A percentile compares a stretch with the other conserved stretches of the same genome.
Evolutionary conservation across 441 rosid species (phyloP).

Genomic region (Flueggea neowawraea): DNA sequence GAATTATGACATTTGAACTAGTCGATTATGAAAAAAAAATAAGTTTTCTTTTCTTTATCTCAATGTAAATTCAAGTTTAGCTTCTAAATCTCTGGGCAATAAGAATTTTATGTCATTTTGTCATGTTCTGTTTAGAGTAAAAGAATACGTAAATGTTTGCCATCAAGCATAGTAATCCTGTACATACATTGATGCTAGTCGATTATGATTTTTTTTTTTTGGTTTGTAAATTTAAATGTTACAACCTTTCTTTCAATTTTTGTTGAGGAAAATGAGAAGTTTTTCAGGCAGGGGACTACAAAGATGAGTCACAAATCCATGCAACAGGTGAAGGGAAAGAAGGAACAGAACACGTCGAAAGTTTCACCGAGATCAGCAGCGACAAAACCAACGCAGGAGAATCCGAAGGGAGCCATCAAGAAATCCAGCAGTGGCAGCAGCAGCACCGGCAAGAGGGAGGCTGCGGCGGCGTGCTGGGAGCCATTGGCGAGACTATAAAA

Average conservation of each 20-base stretch:
- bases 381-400: no score
- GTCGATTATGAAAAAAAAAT: no score
- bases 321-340: slow-evolving; percentile 14
- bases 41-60: no score
- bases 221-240: neutral
- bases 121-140: no score
- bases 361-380: no score
- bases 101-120: no score
- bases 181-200: no score
- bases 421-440: slow-evolving; percentile 4
- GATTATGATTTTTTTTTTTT: neutral
- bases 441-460: slow-evolving; percentile 9
- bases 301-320: slow-evolving; percentile 18
- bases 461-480: slow-evolving; percentile 42
- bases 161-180: no score
- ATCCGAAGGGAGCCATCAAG: neutral
- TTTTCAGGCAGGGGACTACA: slow-evolving; percentile 21
- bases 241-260: neutral
- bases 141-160: no score
- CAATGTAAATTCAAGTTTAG: no score
- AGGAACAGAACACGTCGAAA: slow-evolving; percentile 7
- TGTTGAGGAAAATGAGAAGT: slow-evolving; percentile 17
- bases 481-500: slow-evolving; percentile 65
- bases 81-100: no score
- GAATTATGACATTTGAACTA: no score